Evolutionary conservation across 2,329 filamentous ascomycete genomes (phyloP).

Genomic region (Fusarium pseudograminearum): DNA sequence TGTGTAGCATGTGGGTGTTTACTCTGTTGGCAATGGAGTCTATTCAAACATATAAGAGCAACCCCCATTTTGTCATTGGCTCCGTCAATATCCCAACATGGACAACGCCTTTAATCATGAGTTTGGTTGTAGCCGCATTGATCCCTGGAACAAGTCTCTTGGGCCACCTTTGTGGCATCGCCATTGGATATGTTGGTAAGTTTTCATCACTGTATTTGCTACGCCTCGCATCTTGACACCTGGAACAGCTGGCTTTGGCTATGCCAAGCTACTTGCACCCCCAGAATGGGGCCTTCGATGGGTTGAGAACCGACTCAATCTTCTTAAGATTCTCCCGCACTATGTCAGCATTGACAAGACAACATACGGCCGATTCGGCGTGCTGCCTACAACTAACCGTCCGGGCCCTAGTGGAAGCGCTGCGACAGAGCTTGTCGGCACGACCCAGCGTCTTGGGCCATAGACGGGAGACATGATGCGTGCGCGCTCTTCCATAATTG

Average conservation of each 20-base stretch:
- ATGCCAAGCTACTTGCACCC: conserved; percentile 88
- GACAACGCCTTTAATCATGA: conserved; percentile 84
- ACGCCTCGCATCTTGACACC: conserved; percentile 13
- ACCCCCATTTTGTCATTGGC: conserved; percentile 78
- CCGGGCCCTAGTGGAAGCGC: conserved; percentile 56
- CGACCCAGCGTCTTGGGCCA: conserved; percentile 76
- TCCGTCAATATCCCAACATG: conserved; percentile 85
- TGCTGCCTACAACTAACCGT: conserved; percentile 73
- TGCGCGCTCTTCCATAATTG: conserved; percentile 27
- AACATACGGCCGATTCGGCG: conserved; percentile 91
- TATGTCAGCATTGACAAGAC: conserved; percentile 97
- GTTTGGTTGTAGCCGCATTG: conserved; percentile 79
- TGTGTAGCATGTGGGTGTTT: conserved; percentile 87
- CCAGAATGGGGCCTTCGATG: conserved; percentile 89
- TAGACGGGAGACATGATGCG: conserved; percentile 54
- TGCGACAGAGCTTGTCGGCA: conserved; percentile 70
- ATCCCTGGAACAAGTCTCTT: conserved; percentile 85
- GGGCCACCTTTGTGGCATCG: conserved; percentile 87
- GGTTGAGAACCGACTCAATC: conserved; percentile 88
- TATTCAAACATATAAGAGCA: conserved; percentile 83
- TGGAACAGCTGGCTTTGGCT: conserved; percentile 79
- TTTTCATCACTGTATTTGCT: conserved; percentile 28
- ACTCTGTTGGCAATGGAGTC: conserved; percentile 86
- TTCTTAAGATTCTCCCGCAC: conserved; percentile 85
- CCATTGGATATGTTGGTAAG: conserved; percentile 87